Base-by-base conservation (phyloP, 169 alveolate genomes). In the Plasmodium blacklocki region DNA sequence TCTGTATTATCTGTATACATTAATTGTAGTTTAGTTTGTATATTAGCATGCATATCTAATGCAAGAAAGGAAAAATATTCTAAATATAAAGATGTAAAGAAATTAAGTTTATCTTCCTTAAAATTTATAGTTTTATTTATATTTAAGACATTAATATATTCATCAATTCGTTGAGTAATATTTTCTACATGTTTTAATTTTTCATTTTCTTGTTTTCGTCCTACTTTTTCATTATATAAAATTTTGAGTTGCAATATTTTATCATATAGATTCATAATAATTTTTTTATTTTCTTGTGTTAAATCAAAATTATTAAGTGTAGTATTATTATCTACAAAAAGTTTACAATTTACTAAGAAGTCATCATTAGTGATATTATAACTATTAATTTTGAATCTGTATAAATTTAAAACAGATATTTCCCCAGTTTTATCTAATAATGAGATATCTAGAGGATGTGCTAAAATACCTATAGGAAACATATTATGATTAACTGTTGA, bases 331-430 rank as follows among this genome's bases (percentile, higher is more conserved):
- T 76, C 89, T 8, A 64, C 49, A 64, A 63, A 76, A 14, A 76
- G 76, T 29, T 76, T 68, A 4, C 74, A 71, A 49, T 76, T 76
- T n/a, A 76, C 89, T 18, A 76, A 26, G 45, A 76, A 76, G 39
- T 76, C 89, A 15, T 32, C 52, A 43, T 43, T 50, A 15, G 89
- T 76, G 23, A 76, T 72, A 76, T 76, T 76, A 76, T 76, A 76
- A 43, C 45, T 76, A 58, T 76, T 63, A 14, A 76, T 64, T 76
- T 76, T 76, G 66, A 76, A 76, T 76, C 89, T 21, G 23, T 63
- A 76, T n/a, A 76, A 63, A 76, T 76, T 76, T 76, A 76, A 29
- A n/a, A 76, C 89, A 26, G 89, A 76, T 76, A 76, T 76, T 76
- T 76, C 89, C 4, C 89, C 89, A 76, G 78, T 50, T 23, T 50